Evolutionary conservation across 2,329 filamentous ascomycete genomes (phyloP).

Genomic region (Aspergillus tubingensis): DNA sequence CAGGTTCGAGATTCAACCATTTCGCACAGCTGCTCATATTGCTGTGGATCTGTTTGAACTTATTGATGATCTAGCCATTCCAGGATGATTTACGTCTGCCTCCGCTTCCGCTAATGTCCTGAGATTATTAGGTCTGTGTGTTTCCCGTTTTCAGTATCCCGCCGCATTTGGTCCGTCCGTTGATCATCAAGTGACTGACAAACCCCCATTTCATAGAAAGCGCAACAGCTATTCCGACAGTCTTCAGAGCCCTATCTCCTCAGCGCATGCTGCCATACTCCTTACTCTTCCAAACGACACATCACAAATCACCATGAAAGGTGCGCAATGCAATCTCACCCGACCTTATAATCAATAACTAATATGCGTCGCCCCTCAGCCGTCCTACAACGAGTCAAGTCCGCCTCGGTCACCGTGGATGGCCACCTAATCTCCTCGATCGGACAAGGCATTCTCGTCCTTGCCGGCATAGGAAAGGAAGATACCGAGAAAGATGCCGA

Average conservation of each 20-base stretch:
- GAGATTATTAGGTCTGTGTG: neutral
- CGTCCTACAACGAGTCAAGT: constrained; percentile 89
- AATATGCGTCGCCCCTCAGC: constrained; percentile 54
- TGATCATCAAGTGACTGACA: constrained; percentile 4
- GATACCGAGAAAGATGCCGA: constrained; percentile 90
- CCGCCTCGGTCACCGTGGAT: constrained; percentile 93
- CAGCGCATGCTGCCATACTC: neutral
- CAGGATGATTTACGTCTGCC: neutral
- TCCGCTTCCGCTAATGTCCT: neutral
- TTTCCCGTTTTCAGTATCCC: constrained; percentile 2
- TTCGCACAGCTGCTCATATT: neutral
- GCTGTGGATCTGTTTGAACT: neutral
- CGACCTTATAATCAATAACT: neutral
- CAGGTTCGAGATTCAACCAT: neutral
- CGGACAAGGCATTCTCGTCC: constrained; percentile 82
- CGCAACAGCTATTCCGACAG: neutral
- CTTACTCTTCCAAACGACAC: neutral
- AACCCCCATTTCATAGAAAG: neutral
- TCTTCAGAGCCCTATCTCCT: neutral
- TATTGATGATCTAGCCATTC: neutral
- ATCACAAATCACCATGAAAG: constrained; percentile 39
- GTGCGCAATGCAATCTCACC: constrained; percentile 25
- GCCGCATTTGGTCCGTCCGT: constrained; percentile 1
- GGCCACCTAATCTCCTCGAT: constrained; percentile 88
- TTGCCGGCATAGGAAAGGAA: constrained; percentile 86